Conservation (phyloP, 306 rosid species). For the Cicer bijugum region DNA sequence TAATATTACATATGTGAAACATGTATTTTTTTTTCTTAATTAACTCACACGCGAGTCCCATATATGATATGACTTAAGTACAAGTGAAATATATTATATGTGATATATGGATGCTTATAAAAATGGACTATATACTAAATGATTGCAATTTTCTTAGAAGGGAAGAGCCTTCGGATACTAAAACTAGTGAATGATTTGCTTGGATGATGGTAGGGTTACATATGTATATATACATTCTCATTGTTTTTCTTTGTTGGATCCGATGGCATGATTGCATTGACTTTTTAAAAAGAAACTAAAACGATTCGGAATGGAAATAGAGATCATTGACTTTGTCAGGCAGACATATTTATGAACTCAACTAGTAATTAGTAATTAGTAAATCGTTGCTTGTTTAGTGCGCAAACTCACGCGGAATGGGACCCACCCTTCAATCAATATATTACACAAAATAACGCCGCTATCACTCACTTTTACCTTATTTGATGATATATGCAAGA, state of each 20-base stretch:
- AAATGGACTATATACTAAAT: no score
- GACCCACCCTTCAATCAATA: neutral
- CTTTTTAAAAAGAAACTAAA: conserved; percentile 38
- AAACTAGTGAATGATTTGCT: no score
- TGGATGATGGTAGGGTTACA: no score
- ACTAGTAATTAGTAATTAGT: neutral
- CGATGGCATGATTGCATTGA: conserved; percentile 31
- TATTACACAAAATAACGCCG: neutral
- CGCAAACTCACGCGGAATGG: conserved; percentile 47
- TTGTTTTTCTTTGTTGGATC: conserved; percentile 17
- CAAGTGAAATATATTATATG: no score
- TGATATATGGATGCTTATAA: no score
- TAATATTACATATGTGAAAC: no score
- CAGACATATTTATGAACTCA: conserved; percentile 6
- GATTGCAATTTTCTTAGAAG: no score
- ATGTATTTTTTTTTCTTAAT: no score
- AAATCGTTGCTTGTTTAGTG: conserved; percentile 13
- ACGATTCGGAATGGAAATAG: conserved; percentile 33
- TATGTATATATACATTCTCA: neutral
- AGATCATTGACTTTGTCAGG: conserved; percentile 45
- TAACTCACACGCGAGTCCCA: no score
- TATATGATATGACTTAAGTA: no score
- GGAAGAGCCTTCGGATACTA: no score
- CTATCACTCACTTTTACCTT: neutral
- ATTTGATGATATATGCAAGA: neutral